A percentile compares a stretch with the other conserved stretches of the same genome.
phyloP scores from a whole-genome alignment of 2,329 filamentous ascomycete species.

The Hirsutella thompsonii region DNA sequence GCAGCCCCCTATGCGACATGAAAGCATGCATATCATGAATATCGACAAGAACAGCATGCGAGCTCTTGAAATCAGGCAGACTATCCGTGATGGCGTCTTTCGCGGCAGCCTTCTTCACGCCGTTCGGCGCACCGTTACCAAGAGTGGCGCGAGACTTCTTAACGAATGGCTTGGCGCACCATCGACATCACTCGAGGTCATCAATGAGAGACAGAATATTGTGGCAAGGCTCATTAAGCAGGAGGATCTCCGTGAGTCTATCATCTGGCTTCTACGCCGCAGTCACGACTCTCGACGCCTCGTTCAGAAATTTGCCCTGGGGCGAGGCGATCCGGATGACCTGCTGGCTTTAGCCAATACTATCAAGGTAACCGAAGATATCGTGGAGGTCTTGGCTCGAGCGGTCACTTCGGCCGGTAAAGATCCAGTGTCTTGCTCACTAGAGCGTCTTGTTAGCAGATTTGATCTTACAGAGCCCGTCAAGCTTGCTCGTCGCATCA shows the following conservation, averaged over 20 bases:
- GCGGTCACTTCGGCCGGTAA: constrained; percentile 6
- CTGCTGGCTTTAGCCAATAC: constrained; percentile 73
- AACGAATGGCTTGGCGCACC: constrained; percentile 80
- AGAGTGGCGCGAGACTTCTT: constrained; percentile 75
- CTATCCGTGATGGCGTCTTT: constrained; percentile 65
- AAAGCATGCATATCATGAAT: constrained; percentile 65
- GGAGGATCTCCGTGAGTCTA: constrained; percentile 53
- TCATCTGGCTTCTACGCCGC: constrained; percentile 54
- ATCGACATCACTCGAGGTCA: constrained; percentile 71
- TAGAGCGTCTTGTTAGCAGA: constrained; percentile 35
- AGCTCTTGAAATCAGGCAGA: constrained; percentile 79
- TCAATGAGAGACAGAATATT: constrained; percentile 68
- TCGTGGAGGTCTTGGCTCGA: constrained; percentile 35
- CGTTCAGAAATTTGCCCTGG: constrained; percentile 87
- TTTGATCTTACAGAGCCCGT: constrained; percentile 55
- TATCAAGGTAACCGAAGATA: constrained; percentile 58
- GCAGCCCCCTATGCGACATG: constrained; percentile 66
- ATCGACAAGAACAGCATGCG: constrained; percentile 89
- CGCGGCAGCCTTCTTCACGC: constrained; percentile 82
- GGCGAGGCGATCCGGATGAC: constrained; percentile 85
- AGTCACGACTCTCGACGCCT: constrained; percentile 81
- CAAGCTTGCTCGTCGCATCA: constrained; percentile 58
- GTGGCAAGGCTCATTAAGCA: constrained; percentile 62
- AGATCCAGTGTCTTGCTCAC: constrained; percentile 16
- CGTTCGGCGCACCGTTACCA: constrained; percentile 81